A percentile compares a stretch with the other conserved stretches of the same genome.
Evolutionary conservation across 768 basidiomycete species (phyloP).

Genomic region (Tylopilus cervinicoccineus): DNA sequence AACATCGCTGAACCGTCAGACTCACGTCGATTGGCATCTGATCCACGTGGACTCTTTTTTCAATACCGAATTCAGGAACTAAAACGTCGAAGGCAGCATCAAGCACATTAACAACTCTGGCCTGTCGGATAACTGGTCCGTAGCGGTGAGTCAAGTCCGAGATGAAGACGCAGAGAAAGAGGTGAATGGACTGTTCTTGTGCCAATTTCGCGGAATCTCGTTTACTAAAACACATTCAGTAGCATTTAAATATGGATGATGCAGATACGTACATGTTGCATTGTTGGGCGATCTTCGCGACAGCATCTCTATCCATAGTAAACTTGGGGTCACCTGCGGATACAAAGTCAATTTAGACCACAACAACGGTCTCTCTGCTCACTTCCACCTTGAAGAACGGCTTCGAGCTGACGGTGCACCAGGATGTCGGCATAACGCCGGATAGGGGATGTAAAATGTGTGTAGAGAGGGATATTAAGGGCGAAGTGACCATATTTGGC

Average conservation of each 20-base stretch:
- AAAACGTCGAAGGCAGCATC: slow-evolving; percentile 97
- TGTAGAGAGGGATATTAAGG: slow-evolving; percentile 87
- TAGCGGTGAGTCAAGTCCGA: slow-evolving; percentile 92
- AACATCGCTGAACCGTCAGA: slow-evolving; percentile 3
- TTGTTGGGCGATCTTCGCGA: slow-evolving; percentile 96
- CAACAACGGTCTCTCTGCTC: slow-evolving; percentile 21
- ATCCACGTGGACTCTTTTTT: slow-evolving; percentile 97
- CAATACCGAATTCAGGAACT: slow-evolving; percentile 95
- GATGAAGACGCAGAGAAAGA: slow-evolving; percentile 93
- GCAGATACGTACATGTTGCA: slow-evolving; percentile 79
- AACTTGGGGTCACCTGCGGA: slow-evolving; percentile 76
- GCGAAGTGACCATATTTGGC: slow-evolving; percentile 96
- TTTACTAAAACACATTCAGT: slow-evolving; percentile 50
- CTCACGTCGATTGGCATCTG: slow-evolving; percentile 97
- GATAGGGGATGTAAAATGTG: slow-evolving; percentile 90
- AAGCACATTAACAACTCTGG: slow-evolving; percentile 93
- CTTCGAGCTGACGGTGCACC: slow-evolving; percentile 95
- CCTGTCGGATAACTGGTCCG: slow-evolving; percentile 92
- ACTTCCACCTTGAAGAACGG: slow-evolving; percentile 72
- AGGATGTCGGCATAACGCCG: slow-evolving; percentile 91
- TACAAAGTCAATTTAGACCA: slow-evolving; percentile 4
- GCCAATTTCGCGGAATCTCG: slow-evolving; percentile 88
- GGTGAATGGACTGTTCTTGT: slow-evolving; percentile 93
- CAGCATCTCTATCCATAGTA: slow-evolving; percentile 95
- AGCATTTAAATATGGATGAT: not conserved